phyloP scores from a whole-genome alignment of 176 grass and related monocot genomes.

The Thalia dealbata region DNA sequence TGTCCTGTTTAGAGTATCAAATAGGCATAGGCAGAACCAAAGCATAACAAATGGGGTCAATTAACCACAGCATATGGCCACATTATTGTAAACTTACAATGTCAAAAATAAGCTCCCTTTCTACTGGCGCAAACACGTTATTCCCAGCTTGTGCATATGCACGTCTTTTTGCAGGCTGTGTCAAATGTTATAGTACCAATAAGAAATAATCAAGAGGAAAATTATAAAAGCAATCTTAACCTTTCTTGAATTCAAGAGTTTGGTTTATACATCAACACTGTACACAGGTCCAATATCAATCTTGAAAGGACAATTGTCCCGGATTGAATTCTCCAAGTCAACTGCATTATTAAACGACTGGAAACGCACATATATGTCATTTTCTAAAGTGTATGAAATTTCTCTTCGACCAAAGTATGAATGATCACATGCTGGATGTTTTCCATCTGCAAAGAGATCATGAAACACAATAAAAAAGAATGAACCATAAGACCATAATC shows the following conservation, averaged over 20 bases:
- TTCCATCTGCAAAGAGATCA: slow-evolving; percentile 48
- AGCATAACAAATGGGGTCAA: too few species aligned
- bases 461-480: neutral
- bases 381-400: slow-evolving; percentile 88
- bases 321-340: slow-evolving; percentile 73
- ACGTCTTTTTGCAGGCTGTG: slow-evolving; percentile 79
- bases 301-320: slow-evolving; percentile 79
- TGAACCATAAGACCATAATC: neutral
- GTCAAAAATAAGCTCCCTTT: slow-evolving; percentile 92
- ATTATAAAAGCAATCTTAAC: slow-evolving; percentile 1
- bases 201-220: slow-evolving; percentile 8
- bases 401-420: slow-evolving; percentile 71
- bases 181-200: slow-evolving; percentile 1
- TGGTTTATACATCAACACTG: slow-evolving; percentile 57
- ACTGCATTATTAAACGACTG: slow-evolving; percentile 63
- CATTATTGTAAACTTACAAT: slow-evolving; percentile 40
- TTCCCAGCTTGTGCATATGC: slow-evolving; percentile 81
- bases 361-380: slow-evolving; percentile 80
- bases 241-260: slow-evolving; percentile 2
- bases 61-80: too few species aligned
- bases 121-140: slow-evolving; percentile 63
- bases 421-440: slow-evolving; percentile 76
- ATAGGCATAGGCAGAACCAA: neutral
- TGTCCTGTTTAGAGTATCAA: slow-evolving; percentile 42
- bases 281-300: slow-evolving; percentile 94